These are phyloP conservation scores for Combretum micranthum DNA, from an alignment of 345 rosid genomes.

Conservation along the genomic window DNA sequence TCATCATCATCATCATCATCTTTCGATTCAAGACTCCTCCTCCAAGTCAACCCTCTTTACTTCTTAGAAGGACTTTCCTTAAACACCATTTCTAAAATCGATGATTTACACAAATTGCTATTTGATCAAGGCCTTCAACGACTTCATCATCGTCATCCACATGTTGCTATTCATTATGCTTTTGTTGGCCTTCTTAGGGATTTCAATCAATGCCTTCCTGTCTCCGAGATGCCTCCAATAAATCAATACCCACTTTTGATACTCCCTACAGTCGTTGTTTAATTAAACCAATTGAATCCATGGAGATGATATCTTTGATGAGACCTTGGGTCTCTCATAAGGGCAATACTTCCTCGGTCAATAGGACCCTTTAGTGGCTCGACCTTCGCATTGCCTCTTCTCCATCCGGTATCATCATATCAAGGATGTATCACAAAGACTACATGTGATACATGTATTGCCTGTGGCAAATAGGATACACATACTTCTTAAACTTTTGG, in stretches of 20 bases:
- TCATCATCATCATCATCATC: too few relatives aligned
- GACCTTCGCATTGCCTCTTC: slow-evolving; percentile 54
- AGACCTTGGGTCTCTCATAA: slow-evolving; percentile 56
- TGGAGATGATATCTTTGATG: slow-evolving; percentile 59
- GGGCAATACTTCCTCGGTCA: slow-evolving; percentile 54
- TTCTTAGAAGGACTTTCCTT: slow-evolving; percentile 49
- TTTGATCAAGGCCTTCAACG: slow-evolving; percentile 50
- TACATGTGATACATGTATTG: too few relatives aligned
- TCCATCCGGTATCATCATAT: slow-evolving; percentile 31
- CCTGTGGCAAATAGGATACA: too few relatives aligned
- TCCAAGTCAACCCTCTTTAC: slow-evolving; percentile 69
- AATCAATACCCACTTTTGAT: slow-evolving; percentile 60
- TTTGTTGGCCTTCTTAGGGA: slow-evolving; percentile 55
- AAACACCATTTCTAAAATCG: slow-evolving; percentile 44
- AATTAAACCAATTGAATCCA: slow-evolving; percentile 52
- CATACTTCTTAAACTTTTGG: too few relatives aligned
- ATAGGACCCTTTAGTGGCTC: slow-evolving; percentile 68
- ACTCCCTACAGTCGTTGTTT: slow-evolving; percentile 57
- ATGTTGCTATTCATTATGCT: too few relatives aligned
- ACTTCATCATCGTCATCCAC: too few relatives aligned
- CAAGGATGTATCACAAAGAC: too few relatives aligned
- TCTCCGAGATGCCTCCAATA: slow-evolving; percentile 33
- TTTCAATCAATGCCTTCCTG: slow-evolving; percentile 66
- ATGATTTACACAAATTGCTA: slow-evolving; percentile 52
- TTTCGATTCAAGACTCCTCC: slow-evolving; percentile 50